Percentiles rank a stretch among this genome's conserved stretches.
Evolutionary conservation across 179 eudicot species (phyloP).

Genomic region (Carnegiea gigantea): DNA sequence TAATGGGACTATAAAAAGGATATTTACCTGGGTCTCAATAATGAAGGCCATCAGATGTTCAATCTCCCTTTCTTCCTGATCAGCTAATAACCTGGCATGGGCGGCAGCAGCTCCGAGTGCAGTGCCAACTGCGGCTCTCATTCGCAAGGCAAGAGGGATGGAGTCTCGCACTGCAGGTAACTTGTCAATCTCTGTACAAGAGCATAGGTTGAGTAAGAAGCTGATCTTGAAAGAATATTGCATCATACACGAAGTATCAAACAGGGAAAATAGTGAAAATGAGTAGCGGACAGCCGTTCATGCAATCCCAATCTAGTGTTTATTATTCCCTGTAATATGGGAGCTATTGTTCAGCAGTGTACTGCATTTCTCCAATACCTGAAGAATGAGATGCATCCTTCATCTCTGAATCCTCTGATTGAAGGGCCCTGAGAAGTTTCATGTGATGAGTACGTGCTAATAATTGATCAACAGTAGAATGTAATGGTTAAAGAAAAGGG

Average conservation of each 20-base stretch:
- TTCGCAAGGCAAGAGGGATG: conserved; percentile 61
- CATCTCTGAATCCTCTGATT: conserved; percentile 43
- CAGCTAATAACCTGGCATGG: conserved; percentile 83
- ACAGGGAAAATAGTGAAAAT: not conserved
- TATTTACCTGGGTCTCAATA: conserved; percentile 67
- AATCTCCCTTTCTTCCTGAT: conserved; percentile 85
- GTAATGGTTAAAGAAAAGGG: not conserved
- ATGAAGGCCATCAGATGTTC: conserved; percentile 63
- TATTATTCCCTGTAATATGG: not conserved
- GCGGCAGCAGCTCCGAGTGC: conserved; percentile 98
- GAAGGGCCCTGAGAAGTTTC: conserved; percentile 42
- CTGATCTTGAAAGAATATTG: not conserved
- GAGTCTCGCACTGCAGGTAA: conserved; percentile 33
- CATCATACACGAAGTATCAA: not conserved
- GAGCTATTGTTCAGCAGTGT: not conserved
- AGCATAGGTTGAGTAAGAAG: conserved; percentile 8
- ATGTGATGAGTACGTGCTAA: conserved; percentile 9
- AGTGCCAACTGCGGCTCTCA: conserved; percentile 82
- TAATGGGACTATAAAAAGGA: not conserved
- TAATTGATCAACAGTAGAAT: not conserved
- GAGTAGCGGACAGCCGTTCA: not conserved
- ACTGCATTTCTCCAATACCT: conserved; percentile 37
- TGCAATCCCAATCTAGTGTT: not conserved
- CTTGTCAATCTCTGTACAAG: conserved; percentile 43
- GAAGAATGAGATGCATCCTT: conserved; percentile 40